A percentile compares a stretch with the other conserved stretches of the same genome.
These are phyloP conservation scores for Leccinum subgranulosum DNA, from an alignment of 768 basidiomycete species.

Conservation along the genomic window DNA sequence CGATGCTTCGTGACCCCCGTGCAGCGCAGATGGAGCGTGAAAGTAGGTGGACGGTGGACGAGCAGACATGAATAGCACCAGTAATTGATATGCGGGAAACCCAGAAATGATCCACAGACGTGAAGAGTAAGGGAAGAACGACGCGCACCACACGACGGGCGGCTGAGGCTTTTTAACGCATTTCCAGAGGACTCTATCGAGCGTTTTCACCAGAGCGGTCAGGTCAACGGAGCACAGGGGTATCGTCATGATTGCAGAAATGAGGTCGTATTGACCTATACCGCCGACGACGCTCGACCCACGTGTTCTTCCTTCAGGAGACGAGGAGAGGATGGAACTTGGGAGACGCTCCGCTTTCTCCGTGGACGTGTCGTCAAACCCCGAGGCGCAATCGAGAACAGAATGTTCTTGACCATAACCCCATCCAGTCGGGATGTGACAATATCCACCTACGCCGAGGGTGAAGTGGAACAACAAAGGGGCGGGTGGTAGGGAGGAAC, in stretches of 20 bases:
- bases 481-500: not conserved
- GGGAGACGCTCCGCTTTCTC: slow-evolving; percentile 2
- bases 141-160: not conserved
- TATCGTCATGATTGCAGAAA: not conserved
- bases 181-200: not conserved
- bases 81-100: not conserved
- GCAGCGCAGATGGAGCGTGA: no score
- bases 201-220: no score
- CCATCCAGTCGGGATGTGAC: not conserved
- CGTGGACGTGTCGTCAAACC: not conserved
- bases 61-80: slow-evolving; percentile 4
- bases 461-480: not conserved
- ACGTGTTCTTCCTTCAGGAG: slow-evolving; percentile 2
- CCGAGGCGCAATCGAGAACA: no score
- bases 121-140: not conserved
- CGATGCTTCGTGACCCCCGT: no score
- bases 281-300: slow-evolving; percentile 6
- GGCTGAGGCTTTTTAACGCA: slow-evolving; percentile 8
- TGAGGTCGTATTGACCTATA: not conserved
- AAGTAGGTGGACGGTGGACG: not conserved
- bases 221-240: not conserved
- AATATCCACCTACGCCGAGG: not conserved
- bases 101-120: not conserved
- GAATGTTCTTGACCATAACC: no score
- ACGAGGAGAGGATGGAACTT: slow-evolving; percentile 4